Conservation (phyloP, 345 rosid genomes). For the Theobroma cacao region DNA sequence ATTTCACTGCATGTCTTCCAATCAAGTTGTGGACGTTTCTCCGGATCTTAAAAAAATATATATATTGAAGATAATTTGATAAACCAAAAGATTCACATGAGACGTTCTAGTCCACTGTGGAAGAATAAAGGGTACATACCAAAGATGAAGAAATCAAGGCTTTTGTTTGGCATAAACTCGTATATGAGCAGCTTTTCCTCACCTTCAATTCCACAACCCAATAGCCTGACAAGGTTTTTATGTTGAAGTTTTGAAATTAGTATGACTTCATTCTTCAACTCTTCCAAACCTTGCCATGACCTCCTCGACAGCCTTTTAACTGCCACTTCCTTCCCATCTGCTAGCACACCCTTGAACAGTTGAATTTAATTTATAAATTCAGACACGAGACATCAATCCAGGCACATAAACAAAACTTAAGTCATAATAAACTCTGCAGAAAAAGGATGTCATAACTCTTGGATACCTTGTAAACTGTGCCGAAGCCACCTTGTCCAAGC, state of each 20-base stretch:
- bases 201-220: conserved; percentile 30
- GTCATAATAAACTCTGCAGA: background rate
- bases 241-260: conserved; percentile 46
- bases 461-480: conserved; percentile 32
- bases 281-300: conserved; percentile 43
- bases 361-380: background rate
- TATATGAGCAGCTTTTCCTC: conserved; percentile 29
- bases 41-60: conserved; percentile 28
- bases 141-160: conserved; percentile 28
- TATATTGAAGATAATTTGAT: background rate
- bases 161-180: conserved; percentile 32
- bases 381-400: background rate
- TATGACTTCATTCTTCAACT: conserved; percentile 44
- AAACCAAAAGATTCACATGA: background rate
- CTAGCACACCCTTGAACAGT: background rate
- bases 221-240: conserved; percentile 43
- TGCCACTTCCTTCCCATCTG: conserved; percentile 41
- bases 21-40: conserved; percentile 19
- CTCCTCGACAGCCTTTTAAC: conserved; percentile 41
- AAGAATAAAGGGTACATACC: conserved; percentile 3
- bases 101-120: background rate
- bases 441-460: background rate
- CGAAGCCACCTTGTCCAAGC: conserved; percentile 44
- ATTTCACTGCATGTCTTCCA: conserved; percentile 32
- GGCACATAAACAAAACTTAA: background rate